Percentiles rank a stretch among this genome's conserved stretches.
phyloP scores from a whole-genome alignment of 805 yeast genomes.

The Candida fluviatilis region DNA sequence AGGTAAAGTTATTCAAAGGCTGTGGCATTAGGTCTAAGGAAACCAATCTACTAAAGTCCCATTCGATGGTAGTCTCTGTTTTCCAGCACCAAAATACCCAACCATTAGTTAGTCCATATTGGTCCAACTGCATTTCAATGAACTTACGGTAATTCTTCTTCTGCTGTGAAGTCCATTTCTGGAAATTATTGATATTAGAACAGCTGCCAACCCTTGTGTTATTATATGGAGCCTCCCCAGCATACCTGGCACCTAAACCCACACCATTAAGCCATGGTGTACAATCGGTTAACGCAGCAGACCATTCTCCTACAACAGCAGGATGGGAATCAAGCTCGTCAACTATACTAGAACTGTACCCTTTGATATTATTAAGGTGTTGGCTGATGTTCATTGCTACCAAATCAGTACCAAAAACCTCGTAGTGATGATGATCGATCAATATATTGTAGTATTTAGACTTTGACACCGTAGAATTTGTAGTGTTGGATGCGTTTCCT shows the following conservation, averaged over 20 bases:
- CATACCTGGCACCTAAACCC: conserved; percentile 62
- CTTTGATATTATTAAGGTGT: conserved; percentile 26
- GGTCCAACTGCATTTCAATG: conserved; percentile 58
- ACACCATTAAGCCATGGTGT: conserved; percentile 68
- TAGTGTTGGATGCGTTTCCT: not conserved
- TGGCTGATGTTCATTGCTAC: conserved; percentile 26
- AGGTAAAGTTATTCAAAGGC: conserved; percentile 44
- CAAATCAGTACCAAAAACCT: conserved; percentile 25
- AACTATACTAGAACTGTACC: conserved; percentile 29
- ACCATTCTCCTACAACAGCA: conserved; percentile 66
- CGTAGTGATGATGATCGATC: conserved; percentile 40
- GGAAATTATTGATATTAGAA: conserved; percentile 29
- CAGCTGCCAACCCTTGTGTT: conserved; percentile 40
- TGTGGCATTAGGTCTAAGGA: conserved; percentile 54
- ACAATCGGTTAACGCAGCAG: conserved; percentile 69
- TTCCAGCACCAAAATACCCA: conserved; percentile 73
- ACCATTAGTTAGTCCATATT: conserved; percentile 47
- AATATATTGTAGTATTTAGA: conserved; percentile 29
- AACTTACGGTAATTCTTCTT: conserved; percentile 46
- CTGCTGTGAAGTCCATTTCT: conserved; percentile 41
- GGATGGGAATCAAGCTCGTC: conserved; percentile 39
- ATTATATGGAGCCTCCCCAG: conserved; percentile 36
- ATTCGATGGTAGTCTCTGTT: conserved; percentile 61
- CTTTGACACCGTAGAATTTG: conserved; percentile 7
- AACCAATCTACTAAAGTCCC: conserved; percentile 57